Base-by-base conservation (phyloP, 805 yeast species). In the Candida anglica region DNA sequence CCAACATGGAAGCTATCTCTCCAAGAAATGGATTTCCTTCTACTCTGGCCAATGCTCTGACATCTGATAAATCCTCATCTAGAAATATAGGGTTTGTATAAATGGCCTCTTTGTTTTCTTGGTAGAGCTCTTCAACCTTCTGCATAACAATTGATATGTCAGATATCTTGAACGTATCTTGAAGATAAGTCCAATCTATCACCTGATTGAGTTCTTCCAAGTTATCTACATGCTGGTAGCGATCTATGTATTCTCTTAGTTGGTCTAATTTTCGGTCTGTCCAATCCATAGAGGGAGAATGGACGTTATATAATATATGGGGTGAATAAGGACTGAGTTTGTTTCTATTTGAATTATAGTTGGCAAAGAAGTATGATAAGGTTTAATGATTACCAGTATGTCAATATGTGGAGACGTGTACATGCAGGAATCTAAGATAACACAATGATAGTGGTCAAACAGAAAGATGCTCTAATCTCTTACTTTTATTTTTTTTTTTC, bases 71-170 rank as follows among this genome's bases (percentile, higher is more conserved):
- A 4, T 33, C 29, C 15, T 33, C 31, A 25, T 34, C 32, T 14
- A 39, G 34, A 26, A 32, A 32, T 10, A 32, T 32, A 13, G 34
- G 34, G 13, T 5, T 16, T 6, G 34, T 15, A 15, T 24, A 32
- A 3, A 19, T 32, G 15, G 16, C 27, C 22, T 17, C 29, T 16
- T 32, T 32, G 19, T 19, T n/a, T 17, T 37, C 38, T 19, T 52
- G 58, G 32, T 33, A 50, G 15, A 53, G 27, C 20, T 48, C 51
- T 41, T 56, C 61, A 2, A 47, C 41, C 36, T 47, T 49, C 11
- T 49, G 25, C 32, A 45, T 39, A 2, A 53, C 28, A 20, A 41
- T 39, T 11, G 47, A 52, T 6, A 28, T 21, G 19, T 51, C 50
- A 22, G 40, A 32, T 8, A 40, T 27, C 4, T 43, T 41, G 7